Evolutionary conservation across 2,329 filamentous ascomycete genomes (phyloP), one percentile per base, ranked within the genome.

Genomic region (Zasmidium citrigriseum): DNA sequence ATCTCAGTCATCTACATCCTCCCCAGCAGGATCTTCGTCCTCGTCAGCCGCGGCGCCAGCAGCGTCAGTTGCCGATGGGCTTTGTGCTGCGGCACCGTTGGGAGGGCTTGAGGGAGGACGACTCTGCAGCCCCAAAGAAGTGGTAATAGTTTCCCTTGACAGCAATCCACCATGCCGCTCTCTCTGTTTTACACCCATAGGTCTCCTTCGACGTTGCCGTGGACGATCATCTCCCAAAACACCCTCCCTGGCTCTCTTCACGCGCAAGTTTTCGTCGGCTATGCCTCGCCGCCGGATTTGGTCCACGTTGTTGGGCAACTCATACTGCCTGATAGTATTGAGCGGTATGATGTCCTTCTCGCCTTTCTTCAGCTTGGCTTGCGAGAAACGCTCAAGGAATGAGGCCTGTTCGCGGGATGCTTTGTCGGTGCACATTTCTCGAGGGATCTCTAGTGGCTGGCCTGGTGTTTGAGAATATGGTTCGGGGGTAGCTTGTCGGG

Each of bases 331-430:
- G 53, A 73, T 61, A 25, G 59, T 63, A 48, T 64, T 60, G 29
- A 70, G 55, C 9, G 72, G 70, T 14, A 74, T 65, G 3, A 61
- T 62, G 55, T 75, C 72, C 1, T 59, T 64, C 34, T 79, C 77
- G 38, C 77, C 77, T 55, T 73, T 72, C 56, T 71, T 72, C 3
- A 70, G 70, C 60, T 80, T 80, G 25, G 74, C 72, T 16, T 72
- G 68, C 21, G 77, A 76, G 16, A 79, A 57, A 20, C 66, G 70
- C 48, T 73, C 71, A 1, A 80, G 67, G 59, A 80, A 80, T 24
- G 68, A 69, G 2, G 70, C 71, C 25, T 76, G 70, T 2, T 61
- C 55, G 22, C 68, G 57, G 4, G 56, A 58, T 12, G 54, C 58
- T 16, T 58, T 41, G 24, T 64, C 59, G 20, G 57, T 66, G 57